Evolutionary conservation across 2,329 filamentous ascomycete genomes (phyloP), one percentile per base, ranked within the genome.

Genomic region (Mycocentrospora acerina): DNA sequence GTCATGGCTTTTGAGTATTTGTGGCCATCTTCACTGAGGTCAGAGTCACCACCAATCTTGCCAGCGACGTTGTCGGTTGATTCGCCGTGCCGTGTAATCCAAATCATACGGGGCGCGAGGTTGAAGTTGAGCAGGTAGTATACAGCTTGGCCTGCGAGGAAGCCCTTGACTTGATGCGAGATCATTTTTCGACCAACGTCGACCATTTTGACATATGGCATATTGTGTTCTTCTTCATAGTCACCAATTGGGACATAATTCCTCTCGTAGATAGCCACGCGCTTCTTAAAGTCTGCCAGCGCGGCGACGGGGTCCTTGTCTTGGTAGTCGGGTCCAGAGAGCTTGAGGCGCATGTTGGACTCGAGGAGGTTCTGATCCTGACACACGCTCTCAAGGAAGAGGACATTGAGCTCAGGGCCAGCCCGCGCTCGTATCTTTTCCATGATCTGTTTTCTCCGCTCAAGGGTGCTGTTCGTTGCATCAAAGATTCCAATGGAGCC

Each of bases 51-150:
- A 27, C 93, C 93, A 44, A 98, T 88, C 66, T 88, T 94, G 45
- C 90, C 90, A 3, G 82, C 76, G 41, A 87, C 77, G 61, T 98
- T 96, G 65, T 98, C 93, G 44, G 81, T 65, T 40, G 90, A 96
- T 68, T 96, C 88, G 28, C 93, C 93, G 62, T 97, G 93, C 34
- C 93, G 78, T 2, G 93, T 97, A 62, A 98, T 94, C 93, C 93
- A 98, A 44, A 98, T 97, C 67, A 96, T 91, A 37, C 93, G 80
- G 1, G 93, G 90, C 0, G 91, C 88, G 12, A 98, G 79, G 57
- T 98, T 97, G 76, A 98, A 98, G 55, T 95, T 97, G 30, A 93
- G 86, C 8, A 98, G 78, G 59, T 97, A 98, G 50, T 90, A 95
- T 40, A 93, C 90, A 38, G 95, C 93, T 47, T 93, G 88, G 26